phyloP scores from a whole-genome alignment of 2,329 filamentous ascomycete genomes.

The Scedosporium dehoogii region DNA sequence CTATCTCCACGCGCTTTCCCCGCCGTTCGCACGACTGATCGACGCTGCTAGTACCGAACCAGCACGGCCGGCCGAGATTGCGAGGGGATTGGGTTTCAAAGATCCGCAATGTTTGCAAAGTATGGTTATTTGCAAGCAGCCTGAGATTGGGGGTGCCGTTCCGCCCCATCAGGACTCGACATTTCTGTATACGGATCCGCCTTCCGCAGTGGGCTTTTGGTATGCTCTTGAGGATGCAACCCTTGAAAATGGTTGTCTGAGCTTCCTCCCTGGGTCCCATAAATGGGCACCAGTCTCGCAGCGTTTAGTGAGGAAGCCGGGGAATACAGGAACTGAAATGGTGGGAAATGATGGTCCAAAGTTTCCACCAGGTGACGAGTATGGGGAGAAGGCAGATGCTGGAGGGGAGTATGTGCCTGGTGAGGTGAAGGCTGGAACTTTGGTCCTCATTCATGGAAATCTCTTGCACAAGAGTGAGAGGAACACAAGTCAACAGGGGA shows the following conservation, averaged over 20 bases:
- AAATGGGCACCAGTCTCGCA: slow-evolving; percentile 58
- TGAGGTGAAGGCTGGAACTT: slow-evolving; percentile 80
- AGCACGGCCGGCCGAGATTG: slow-evolving; percentile 47
- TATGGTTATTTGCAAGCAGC: slow-evolving; percentile 98
- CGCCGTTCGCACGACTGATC: slow-evolving; percentile 52
- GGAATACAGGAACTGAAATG: slow-evolving; percentile 54
- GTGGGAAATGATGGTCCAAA: slow-evolving; percentile 54
- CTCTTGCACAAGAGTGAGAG: slow-evolving; percentile 91
- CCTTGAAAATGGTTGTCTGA: slow-evolving; percentile 75
- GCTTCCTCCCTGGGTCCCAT: slow-evolving; percentile 77
- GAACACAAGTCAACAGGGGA: slow-evolving; percentile 75
- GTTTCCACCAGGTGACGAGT: slow-evolving; percentile 49
- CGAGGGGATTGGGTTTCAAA: slow-evolving; percentile 58
- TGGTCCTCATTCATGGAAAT: slow-evolving; percentile 95
- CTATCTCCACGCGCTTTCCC: slow-evolving; percentile 59
- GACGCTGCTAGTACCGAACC: slow-evolving; percentile 35
- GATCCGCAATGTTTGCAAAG: slow-evolving; percentile 78
- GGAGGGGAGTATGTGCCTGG: slow-evolving; percentile 59
- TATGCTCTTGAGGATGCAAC: slow-evolving; percentile 93
- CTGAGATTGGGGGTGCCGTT: slow-evolving; percentile 86
- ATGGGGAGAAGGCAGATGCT: slow-evolving; percentile 30
- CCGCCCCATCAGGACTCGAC: slow-evolving; percentile 87
- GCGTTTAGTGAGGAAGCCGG: slow-evolving; percentile 61
- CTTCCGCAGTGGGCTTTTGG: slow-evolving; percentile 91
- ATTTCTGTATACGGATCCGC: slow-evolving; percentile 83